A percentile compares a stretch with the other conserved stretches of the same genome.
Evolutionary conservation across 2,329 filamentous ascomycete species (phyloP).

Genomic region (Endoconidiophora polonica): DNA sequence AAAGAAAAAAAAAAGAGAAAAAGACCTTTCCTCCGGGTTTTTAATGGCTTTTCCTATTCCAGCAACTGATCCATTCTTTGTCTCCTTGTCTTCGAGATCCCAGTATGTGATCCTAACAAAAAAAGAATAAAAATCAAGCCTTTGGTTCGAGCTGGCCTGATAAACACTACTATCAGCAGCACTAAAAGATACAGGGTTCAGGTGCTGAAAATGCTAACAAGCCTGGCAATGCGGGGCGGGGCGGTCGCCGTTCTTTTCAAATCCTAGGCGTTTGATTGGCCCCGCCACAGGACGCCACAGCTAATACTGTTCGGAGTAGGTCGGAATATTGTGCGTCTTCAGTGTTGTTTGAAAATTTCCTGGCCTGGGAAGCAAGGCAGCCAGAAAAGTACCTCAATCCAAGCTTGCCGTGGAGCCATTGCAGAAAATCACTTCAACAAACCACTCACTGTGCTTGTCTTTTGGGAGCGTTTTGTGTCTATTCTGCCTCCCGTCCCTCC

Average conservation of each 20-base stretch:
- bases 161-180: no score
- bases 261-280: conserved; percentile 21
- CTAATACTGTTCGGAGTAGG: conserved; percentile 23
- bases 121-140: no score
- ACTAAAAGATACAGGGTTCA: no score
- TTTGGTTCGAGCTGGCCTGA: no score
- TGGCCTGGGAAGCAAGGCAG: conserved; percentile 27
- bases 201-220: background rate
- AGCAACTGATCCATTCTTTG: conserved; percentile 6
- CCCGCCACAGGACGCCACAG: conserved; percentile 15
- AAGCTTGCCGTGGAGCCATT: conserved; percentile 23
- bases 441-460: conserved; percentile 31
- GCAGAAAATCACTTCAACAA: conserved; percentile 27
- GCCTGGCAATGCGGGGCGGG: conserved; percentile 15
- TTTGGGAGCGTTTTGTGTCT: conserved; percentile 9
- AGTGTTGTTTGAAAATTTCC: conserved; percentile 11
- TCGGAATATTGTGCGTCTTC: conserved; percentile 21
- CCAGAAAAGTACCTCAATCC: conserved; percentile 24
- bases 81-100: background rate
- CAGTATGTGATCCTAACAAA: no score
- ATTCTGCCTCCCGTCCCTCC: conserved; percentile 1
- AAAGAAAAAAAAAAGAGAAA: background rate
- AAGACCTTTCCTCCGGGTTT: background rate
- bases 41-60: conserved; percentile 13
- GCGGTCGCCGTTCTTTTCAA: conserved; percentile 11